Base-by-base conservation (phyloP, 2,329 filamentous ascomycete genomes). In the Sarocladium strictum region DNA sequence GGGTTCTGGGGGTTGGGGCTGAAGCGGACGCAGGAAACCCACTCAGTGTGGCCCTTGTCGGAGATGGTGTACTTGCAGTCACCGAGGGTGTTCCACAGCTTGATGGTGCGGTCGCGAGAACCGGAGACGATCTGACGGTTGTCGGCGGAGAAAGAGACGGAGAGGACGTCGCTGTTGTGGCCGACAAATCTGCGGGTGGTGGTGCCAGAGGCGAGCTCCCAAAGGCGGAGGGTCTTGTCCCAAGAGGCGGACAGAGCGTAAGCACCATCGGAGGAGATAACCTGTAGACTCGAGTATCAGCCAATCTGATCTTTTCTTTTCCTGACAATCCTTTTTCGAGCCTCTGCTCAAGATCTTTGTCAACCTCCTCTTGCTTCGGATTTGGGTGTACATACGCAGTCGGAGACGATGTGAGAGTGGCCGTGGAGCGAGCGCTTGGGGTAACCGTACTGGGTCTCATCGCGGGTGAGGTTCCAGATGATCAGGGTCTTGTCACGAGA, bases 41-140 rank as follows among this genome's bases (percentile, higher is more conserved):
- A 99, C 79, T 99, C 94, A 78, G 90, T 90, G 85, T 99, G 94
- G 75, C 94, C 94, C 89, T 99, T 99, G 76, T 99, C 94, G 79
- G 90, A 96, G 84, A 99, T 97, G 82, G 93, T 99, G 87, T 86
- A 99, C 85, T 99, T 99, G 92, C 94, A 99, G 86, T 99, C 94
- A 79, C 94, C 94, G 65, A 99, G 90, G 69, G 94, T 99, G 85
- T 99, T 99, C 94, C 94, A 99, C 70, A 99, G 87, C 90, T 97
- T 99, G 85, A 99, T 97, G 72, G 89, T 90, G 76, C 91, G 88
- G 84, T 99, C 94, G 76, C 94, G 92, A 63, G 94, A 97, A 65
- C 92, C 94, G 65, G 94, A 97, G 70, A 97, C 94, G 78, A 99
- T 97, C 85, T 97, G 94, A 74, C 94, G 89, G 89, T 97, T 97